phyloP scores from a whole-genome alignment of 78 protist species.

The Polysphondylium violaceum region DNA sequence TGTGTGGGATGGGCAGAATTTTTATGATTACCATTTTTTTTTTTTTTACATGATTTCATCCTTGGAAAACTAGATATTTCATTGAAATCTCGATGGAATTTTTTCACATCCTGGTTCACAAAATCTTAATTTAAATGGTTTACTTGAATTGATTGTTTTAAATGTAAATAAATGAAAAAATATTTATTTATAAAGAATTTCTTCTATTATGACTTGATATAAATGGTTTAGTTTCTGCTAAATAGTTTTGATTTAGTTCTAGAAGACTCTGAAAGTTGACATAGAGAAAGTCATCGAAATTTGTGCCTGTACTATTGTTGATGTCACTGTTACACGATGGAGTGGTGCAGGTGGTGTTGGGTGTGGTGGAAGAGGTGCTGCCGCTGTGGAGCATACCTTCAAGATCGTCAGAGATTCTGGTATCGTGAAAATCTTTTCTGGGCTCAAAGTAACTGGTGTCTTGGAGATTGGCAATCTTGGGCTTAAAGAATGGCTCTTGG shows the following conservation, averaged over 20 bases:
- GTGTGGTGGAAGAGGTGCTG: background rate
- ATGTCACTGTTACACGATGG: conserved; percentile 3
- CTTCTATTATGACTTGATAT: conserved; percentile 39
- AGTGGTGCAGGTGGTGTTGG: background rate
- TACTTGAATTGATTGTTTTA: too few relatives aligned
- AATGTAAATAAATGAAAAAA: too few relatives aligned
- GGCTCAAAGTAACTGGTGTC: conserved; percentile 84
- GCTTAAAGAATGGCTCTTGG: conserved; percentile 73
- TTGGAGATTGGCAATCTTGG: conserved; percentile 46
- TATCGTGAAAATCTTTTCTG: conserved; percentile 58
- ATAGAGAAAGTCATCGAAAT: conserved; percentile 70
- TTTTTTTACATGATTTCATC: too few relatives aligned
- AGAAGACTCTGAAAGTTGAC: conserved; percentile 71
- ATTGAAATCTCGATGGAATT: too few relatives aligned
- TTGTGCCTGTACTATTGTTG: background rate
- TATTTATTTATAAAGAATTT: conserved; percentile 36
- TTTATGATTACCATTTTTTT: too few relatives aligned
- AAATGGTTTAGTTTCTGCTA: conserved; percentile 62
- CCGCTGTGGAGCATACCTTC: background rate
- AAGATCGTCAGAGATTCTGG: conserved; percentile 38
- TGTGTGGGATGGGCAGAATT: too few relatives aligned
- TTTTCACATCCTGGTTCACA: too few relatives aligned
- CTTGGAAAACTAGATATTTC: too few relatives aligned
- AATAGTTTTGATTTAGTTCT: conserved; percentile 56
- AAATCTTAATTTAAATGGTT: too few relatives aligned